These are phyloP conservation scores for Fusarium sp. DNA, from an alignment of 2,329 filamentous ascomycete species.

Conservation along the genomic window DNA sequence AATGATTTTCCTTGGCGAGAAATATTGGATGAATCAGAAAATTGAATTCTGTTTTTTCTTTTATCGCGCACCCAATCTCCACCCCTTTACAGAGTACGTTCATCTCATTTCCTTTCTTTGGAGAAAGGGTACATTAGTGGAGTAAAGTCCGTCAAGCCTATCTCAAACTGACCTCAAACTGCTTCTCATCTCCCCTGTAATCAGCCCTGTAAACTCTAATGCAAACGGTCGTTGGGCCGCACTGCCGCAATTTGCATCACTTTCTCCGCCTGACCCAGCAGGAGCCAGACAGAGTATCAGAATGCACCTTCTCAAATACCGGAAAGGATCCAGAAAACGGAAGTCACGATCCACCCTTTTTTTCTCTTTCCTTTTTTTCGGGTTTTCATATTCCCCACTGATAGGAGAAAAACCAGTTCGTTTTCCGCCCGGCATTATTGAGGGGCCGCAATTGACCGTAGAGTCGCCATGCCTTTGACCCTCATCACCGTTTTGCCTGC, in stretches of 20 bases:
- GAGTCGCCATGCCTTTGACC: too few relatives aligned
- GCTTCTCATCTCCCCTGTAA: slow-evolving; percentile 5
- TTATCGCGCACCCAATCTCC: not conserved
- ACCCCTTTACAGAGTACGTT: not conserved
- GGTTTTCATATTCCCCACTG: slow-evolving; percentile 14
- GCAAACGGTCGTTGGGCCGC: slow-evolving; percentile 30
- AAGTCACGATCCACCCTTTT: slow-evolving; percentile 9
- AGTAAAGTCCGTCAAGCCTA: slow-evolving; percentile 7
- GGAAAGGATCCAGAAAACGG: slow-evolving; percentile 16
- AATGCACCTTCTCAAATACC: not conserved
- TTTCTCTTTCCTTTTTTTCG: not conserved
- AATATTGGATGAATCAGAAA: slow-evolving; percentile 18
- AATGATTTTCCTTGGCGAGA: not conserved
- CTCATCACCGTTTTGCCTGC: slow-evolving; percentile 2
- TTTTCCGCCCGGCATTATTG: not conserved
- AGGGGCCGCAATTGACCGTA: too few relatives aligned
- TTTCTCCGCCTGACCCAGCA: slow-evolving; percentile 18
- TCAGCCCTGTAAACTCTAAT: slow-evolving; percentile 35
- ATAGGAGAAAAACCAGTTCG: slow-evolving; percentile 14
- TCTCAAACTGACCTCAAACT: slow-evolving; percentile 7
- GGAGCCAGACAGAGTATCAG: slow-evolving; percentile 13
- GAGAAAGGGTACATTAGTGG: not conserved
- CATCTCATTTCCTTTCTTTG: not conserved
- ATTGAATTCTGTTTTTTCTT: not conserved
- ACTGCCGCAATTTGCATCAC: slow-evolving; percentile 34